Percentiles rank a stretch among this genome's conserved stretches.
phyloP scores from a whole-genome alignment of 2,329 filamentous ascomycete genomes.

The Graphilbum sp. region DNA sequence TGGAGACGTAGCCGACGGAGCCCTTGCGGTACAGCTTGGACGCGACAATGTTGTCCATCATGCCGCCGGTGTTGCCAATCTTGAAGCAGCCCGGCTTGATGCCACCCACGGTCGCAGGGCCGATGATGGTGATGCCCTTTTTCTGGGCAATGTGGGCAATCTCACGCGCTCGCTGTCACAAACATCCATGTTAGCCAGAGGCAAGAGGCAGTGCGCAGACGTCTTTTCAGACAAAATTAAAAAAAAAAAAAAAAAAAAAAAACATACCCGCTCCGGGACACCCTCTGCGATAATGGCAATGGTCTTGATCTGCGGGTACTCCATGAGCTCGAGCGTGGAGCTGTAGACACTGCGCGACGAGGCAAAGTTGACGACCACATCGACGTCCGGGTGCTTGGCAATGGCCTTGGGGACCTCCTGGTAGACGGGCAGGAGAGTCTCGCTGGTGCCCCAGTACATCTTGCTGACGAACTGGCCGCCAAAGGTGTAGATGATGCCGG shows the following conservation, averaged over 20 bases:
- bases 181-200: too few relatives aligned
- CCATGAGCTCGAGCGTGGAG: slow-evolving; percentile 98
- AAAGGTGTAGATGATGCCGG: slow-evolving; percentile 99
- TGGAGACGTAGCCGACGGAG: slow-evolving; percentile 97
- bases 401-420: slow-evolving; percentile 86
- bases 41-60: slow-evolving; percentile 99
- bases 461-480: slow-evolving; percentile 99
- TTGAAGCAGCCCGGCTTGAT: slow-evolving; percentile 99
- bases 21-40: slow-evolving; percentile 99
- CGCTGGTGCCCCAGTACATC: slow-evolving; percentile 99
- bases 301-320: slow-evolving; percentile 90
- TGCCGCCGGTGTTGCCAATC: slow-evolving; percentile 99
- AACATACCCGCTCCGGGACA: slow-evolving; percentile 86
- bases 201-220: too few relatives aligned
- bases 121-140: slow-evolving; percentile 98
- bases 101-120: slow-evolving; percentile 93
- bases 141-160: slow-evolving; percentile 92
- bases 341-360: slow-evolving; percentile 97
- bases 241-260: background rate
- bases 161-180: slow-evolving; percentile 79
- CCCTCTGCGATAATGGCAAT: slow-evolving; percentile 99
- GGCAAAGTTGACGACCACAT: slow-evolving; percentile 98
- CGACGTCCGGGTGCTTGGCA: slow-evolving; percentile 90
- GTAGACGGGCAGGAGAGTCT: slow-evolving; percentile 97
- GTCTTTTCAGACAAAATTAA: background rate